phyloP scores from a whole-genome alignment of 352 stramenopile genomes.

The Phytophthora podocarpi region DNA sequence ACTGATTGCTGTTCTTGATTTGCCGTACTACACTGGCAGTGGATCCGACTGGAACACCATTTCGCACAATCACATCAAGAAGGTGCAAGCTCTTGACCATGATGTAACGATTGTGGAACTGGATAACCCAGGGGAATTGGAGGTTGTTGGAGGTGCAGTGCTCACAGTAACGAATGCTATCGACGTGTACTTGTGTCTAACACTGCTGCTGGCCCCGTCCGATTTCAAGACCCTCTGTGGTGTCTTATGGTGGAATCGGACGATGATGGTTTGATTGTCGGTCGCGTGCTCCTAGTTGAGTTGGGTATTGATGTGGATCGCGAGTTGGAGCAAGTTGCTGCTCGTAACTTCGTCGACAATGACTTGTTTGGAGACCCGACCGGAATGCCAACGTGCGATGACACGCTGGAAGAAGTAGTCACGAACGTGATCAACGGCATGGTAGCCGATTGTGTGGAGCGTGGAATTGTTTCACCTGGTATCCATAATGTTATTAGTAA shows the following conservation, averaged over 20 bases:
- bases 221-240: neutral
- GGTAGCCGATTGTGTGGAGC: too few relatives aligned
- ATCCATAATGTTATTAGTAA: too few relatives aligned
- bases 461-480: too few relatives aligned
- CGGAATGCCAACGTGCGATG: too few relatives aligned
- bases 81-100: neutral
- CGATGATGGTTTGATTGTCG: slow-evolving; percentile 8
- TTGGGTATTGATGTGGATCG: neutral
- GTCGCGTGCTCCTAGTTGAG: neutral
- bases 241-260: slow-evolving; percentile 9
- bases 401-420: too few relatives aligned
- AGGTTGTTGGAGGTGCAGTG: neutral
- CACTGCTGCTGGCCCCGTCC: slow-evolving; percentile 9
- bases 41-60: neutral
- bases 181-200: slow-evolving; percentile 8
- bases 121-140: neutral
- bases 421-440: too few relatives aligned
- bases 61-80: neutral
- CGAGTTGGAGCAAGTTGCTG: slow-evolving; percentile 2
- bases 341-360: too few relatives aligned
- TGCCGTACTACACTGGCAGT: neutral
- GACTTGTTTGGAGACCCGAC: too few relatives aligned
- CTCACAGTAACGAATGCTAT: slow-evolving; percentile 6
- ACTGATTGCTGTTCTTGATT: neutral
- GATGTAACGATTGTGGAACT: neutral